Conservation (phyloP, 805 yeast genomes). For the Sporopachydermia lactativora region DNA sequence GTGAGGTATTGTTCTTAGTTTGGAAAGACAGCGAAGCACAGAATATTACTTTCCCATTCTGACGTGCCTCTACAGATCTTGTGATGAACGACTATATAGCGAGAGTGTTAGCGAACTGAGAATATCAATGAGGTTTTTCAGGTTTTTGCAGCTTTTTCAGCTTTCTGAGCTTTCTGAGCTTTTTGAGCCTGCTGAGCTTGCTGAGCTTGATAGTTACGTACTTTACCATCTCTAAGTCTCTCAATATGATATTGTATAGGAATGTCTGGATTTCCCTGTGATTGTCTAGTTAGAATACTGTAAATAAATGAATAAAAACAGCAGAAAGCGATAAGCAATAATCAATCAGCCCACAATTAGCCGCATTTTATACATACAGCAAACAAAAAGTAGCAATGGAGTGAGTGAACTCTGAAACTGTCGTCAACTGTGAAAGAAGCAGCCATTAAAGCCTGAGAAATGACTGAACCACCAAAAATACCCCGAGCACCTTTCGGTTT, state of each 20-base stretch:
- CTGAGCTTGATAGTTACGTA: no score
- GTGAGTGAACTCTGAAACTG: slow-evolving; percentile 9
- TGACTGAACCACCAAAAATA: slow-evolving; percentile 13
- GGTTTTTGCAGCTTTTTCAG: no score
- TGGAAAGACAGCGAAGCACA: slow-evolving; percentile 37
- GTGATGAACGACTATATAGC: slow-evolving; percentile 30
- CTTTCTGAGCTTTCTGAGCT: no score
- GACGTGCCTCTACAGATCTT: slow-evolving; percentile 40
- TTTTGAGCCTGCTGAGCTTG: no score
- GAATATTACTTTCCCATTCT: slow-evolving; percentile 35
- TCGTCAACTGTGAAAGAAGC: slow-evolving; percentile 11
- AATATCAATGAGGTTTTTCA: no score
- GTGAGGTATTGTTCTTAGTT: slow-evolving; percentile 8
- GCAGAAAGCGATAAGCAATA: background rate
- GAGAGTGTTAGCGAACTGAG: background rate
- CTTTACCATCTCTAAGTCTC: slow-evolving; percentile 35
- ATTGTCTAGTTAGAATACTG: background rate
- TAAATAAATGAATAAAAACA: background rate
- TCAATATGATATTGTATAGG: slow-evolving; percentile 41
- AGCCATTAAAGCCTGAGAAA: slow-evolving; percentile 13
- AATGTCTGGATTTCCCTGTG: slow-evolving; percentile 27
- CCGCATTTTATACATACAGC: slow-evolving; percentile 8
- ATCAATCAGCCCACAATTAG: background rate
- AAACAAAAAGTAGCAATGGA: slow-evolving; percentile 14
- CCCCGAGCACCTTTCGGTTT: slow-evolving; percentile 11